Evolutionary conservation across 2,329 filamentous ascomycete species (phyloP), one percentile per base, ranked within the genome.

Genomic region (Penicillium sp.): DNA sequence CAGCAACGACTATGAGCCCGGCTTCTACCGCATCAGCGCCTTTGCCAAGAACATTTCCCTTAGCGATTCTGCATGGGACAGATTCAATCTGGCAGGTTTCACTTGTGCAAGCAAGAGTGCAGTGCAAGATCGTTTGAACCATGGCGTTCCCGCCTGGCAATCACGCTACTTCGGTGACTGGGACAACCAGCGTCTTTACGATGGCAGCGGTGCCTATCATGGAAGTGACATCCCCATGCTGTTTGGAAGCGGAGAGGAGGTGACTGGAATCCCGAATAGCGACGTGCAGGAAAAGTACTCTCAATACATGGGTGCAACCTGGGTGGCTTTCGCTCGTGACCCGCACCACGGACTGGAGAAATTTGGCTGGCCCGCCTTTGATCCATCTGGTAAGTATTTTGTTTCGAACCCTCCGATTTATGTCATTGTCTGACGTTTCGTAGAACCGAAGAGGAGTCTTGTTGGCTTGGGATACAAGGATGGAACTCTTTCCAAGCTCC

Each of bases 91-190:
- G 4, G 72, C 78, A 18, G 76, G 74, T 0, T 80, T 79, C 39
- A 75, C 75, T 3, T 81, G 79, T 29, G 75, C 78, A 2, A 73
- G 74, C 9, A 64, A 69, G 1, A 65, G 69, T 48, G 72, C 77
- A 20, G 75, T 71, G 3, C 51, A 58, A 2, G 70, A 69, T 1
- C 74, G 76, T 7, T 60, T 59, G 0, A 39, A 49, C 0, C 58
- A 73, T 18, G 67, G 62, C 5, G 68, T 78, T 2, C 67, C 75
- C 0, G 62, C 73, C 7, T 82, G 76, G 74, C 69, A 69, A 3
- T 79, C 75, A 40, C 75, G 78, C 24, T 82, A 79, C 59, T 70
- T 77, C 43, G 78, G 72, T 17, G 77, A 81, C 56, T 82, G 77
- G 75, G 56, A 74, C 24, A 81, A 80, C 50, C 75, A 75, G 1